Conservation (phyloP, 2,329 filamentous ascomycete species). For the Ophiosphaerella narmari region DNA sequence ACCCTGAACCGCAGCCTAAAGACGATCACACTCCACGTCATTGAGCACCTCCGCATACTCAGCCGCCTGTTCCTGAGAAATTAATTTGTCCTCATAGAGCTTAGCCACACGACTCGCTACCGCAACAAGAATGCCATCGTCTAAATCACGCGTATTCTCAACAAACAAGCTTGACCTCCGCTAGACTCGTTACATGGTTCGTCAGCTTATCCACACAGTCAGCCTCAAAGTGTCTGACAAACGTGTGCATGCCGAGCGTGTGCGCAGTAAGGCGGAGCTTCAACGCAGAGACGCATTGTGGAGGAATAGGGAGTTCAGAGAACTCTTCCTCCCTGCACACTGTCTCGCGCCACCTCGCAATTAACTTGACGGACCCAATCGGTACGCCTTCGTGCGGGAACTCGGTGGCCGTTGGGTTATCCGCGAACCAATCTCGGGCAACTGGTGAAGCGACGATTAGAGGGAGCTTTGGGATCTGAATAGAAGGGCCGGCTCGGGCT, state of each 20-base stretch:
- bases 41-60: neutral
- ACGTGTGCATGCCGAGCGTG: conserved; percentile 7
- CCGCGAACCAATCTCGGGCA: neutral
- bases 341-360: conserved; percentile 5
- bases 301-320: neutral
- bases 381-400: conserved; percentile 3
- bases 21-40: neutral
- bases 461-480: neutral
- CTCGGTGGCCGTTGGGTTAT: neutral
- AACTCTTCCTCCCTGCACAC: conserved; percentile 1
- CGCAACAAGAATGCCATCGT: conserved; percentile 4
- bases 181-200: neutral
- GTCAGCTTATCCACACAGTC: neutral
- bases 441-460: conserved; percentile 8
- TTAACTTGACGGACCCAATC: neutral
- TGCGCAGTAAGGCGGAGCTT: conserved; percentile 6
- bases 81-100: conserved; percentile 2
- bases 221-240: conserved; percentile 3
- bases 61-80: neutral
- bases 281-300: neutral
- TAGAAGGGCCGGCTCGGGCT: too few species aligned
- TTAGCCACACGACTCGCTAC: conserved; percentile 8
- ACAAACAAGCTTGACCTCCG: conserved; percentile 4
- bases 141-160: neutral
- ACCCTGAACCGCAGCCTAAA: neutral